Conservation (phyloP, 345 rosid genomes). For the Ceriops tagal region DNA sequence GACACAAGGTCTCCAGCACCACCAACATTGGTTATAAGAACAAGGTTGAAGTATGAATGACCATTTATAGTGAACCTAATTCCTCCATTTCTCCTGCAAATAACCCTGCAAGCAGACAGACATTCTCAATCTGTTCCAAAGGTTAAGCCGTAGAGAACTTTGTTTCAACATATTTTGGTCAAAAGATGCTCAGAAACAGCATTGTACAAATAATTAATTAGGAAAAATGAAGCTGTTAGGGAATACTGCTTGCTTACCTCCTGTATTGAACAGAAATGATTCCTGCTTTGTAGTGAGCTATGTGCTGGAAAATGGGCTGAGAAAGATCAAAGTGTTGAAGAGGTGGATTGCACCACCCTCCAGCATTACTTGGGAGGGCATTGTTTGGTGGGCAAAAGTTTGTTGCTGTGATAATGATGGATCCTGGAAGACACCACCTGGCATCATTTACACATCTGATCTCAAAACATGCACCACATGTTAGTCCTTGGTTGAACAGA, state of each 20-base stretch:
- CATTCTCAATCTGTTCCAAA: neutral
- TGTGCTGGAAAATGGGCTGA: constrained; percentile 26
- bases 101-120: constrained; percentile 13
- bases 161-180: no score
- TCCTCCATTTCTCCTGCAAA: constrained; percentile 21
- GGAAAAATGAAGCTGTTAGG: no score
- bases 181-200: no score
- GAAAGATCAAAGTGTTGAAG: constrained; percentile 28
- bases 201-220: no score
- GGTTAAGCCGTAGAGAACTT: no score
- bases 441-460: constrained; percentile 24
- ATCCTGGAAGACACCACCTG: constrained; percentile 26
- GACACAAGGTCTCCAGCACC: constrained; percentile 29
- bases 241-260: constrained; percentile 4
- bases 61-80: constrained; percentile 29
- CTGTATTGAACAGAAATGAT: constrained; percentile 26
- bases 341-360: constrained; percentile 34
- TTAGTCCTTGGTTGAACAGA: constrained; percentile 23
- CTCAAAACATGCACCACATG: constrained; percentile 29
- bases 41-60: constrained; percentile 26
- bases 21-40: constrained; percentile 26
- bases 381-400: constrained; percentile 32
- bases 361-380: constrained; percentile 21
- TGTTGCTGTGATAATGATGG: constrained; percentile 25
- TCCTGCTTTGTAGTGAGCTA: constrained; percentile 28